Conservation (phyloP, 2,329 filamentous ascomycete species). For the Amauroascus niger region DNA sequence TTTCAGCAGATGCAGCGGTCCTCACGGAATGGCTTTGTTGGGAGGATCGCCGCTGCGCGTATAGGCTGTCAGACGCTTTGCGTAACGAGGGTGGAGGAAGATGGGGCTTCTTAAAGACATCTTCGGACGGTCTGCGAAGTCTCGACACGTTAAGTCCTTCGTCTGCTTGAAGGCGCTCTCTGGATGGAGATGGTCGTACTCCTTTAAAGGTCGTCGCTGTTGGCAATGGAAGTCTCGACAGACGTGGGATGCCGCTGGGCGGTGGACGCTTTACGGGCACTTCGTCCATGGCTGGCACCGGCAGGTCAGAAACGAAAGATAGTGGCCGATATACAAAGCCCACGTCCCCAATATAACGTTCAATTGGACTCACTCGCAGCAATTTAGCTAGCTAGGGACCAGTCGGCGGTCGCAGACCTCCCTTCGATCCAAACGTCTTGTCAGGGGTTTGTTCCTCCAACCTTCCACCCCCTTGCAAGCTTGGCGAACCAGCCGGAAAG, state of each 20-base stretch:
- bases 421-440: too few species aligned
- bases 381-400: too few species aligned
- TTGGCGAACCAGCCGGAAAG: too few species aligned
- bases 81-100: conserved; percentile 20
- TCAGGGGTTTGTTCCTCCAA: too few species aligned
- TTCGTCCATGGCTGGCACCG: conserved; percentile 26
- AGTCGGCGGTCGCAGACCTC: too few species aligned
- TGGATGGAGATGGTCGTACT: conserved; percentile 40
- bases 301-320: too few species aligned
- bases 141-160: conserved; percentile 31
- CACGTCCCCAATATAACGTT: too few species aligned
- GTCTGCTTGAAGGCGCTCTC: conserved; percentile 39
- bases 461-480: too few species aligned
- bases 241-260: conserved; percentile 40
- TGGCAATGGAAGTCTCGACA: conserved; percentile 46
- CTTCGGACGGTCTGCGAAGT: conserved; percentile 33
- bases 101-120: conserved; percentile 29
- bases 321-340: too few species aligned
- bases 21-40: background rate
- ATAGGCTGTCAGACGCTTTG: conserved; percentile 4
- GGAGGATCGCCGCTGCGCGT: background rate
- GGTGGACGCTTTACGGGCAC: conserved; percentile 25
- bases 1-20: background rate
- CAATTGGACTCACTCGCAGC: too few species aligned
- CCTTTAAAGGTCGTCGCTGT: conserved; percentile 32